phyloP scores from a whole-genome alignment of 768 basidiomycete species.

The Leccinellum rugosiceps region DNA sequence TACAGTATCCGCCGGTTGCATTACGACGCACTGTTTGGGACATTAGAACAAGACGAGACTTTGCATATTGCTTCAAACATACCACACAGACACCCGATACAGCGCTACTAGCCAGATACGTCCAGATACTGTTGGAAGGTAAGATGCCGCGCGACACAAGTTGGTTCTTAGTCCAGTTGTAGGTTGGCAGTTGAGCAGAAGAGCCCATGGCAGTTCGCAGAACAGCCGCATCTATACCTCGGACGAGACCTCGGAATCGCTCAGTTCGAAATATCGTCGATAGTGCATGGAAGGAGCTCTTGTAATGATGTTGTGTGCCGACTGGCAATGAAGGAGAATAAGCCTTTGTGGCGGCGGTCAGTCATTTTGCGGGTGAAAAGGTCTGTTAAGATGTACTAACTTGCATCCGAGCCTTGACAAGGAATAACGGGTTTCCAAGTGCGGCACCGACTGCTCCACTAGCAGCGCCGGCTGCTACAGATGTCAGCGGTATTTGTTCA shows the following conservation, averaged over 20 bases:
- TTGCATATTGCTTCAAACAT: constrained; percentile 31
- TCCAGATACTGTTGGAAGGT: constrained; percentile 76
- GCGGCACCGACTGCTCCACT: constrained; percentile 88
- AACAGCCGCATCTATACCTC: constrained; percentile 92
- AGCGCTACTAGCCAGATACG: constrained; percentile 83
- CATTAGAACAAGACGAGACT: constrained; percentile 8
- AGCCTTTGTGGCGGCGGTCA: constrained; percentile 48
- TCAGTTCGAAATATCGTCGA: constrained; percentile 76
- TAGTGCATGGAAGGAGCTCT: constrained; percentile 77
- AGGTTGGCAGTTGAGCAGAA: constrained; percentile 93
- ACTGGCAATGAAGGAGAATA: constrained; percentile 94
- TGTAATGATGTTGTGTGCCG: constrained; percentile 92
- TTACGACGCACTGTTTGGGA: constrained; percentile 64
- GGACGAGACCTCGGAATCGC: constrained; percentile 72
- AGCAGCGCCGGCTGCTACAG: constrained; percentile 80
- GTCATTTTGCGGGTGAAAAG: neutral
- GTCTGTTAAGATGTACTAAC: constrained; percentile 31
- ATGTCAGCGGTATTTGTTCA: constrained; percentile 71
- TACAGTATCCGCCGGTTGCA: constrained; percentile 94
- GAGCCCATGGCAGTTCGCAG: constrained; percentile 94
- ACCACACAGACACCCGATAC: constrained; percentile 92
- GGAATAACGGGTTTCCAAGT: constrained; percentile 86
- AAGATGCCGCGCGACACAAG: constrained; percentile 66
- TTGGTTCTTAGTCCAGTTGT: constrained; percentile 87
- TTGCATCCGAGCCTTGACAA: constrained; percentile 98